Conservation (phyloP, 805 yeast species). For the Babjeviella inositovora region DNA sequence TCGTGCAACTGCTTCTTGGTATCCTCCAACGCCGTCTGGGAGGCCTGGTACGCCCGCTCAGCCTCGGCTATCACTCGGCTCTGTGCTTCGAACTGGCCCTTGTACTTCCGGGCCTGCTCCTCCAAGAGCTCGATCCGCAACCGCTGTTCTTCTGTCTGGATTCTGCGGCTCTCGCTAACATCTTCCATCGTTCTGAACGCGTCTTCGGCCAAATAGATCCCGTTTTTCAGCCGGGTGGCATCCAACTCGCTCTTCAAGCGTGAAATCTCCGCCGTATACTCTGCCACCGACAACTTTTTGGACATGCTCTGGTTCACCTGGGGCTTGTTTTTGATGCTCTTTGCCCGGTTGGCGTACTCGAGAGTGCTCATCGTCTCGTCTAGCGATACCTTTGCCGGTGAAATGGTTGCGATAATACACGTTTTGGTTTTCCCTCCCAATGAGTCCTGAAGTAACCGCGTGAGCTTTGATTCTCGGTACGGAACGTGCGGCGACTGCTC, state of each 20-base stretch:
- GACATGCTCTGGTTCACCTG: conserved; percentile 49
- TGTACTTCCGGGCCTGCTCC: conserved; percentile 22
- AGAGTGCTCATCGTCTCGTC: conserved; percentile 78
- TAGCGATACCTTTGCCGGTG: conserved; percentile 64
- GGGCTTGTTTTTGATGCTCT: conserved; percentile 59
- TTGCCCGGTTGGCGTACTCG: conserved; percentile 80
- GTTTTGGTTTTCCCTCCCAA: conserved; percentile 85
- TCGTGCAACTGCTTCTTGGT: not conserved
- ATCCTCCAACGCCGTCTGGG: not conserved
- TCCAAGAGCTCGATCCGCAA: conserved; percentile 28
- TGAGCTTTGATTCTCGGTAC: conserved; percentile 61
- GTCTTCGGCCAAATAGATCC: conserved; percentile 42
- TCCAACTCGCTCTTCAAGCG: conserved; percentile 39
- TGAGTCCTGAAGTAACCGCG: conserved; percentile 66
- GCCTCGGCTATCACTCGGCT: conserved; percentile 2
- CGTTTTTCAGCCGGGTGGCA: conserved; percentile 51
- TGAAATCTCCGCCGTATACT: conserved; percentile 38
- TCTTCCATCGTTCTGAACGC: conserved; percentile 22
- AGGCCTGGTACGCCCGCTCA: conserved; percentile 2
- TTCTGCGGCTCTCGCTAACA: conserved; percentile 30
- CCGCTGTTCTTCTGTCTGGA: conserved; percentile 32
- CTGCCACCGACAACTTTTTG: conserved; percentile 35
- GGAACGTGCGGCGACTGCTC: conserved; percentile 63
- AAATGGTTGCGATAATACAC: conserved; percentile 72
- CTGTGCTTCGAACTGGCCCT: conserved; percentile 20